These are phyloP conservation scores for Starmerella stellata DNA, from an alignment of 805 yeast genomes.

Conservation along the genomic window DNA sequence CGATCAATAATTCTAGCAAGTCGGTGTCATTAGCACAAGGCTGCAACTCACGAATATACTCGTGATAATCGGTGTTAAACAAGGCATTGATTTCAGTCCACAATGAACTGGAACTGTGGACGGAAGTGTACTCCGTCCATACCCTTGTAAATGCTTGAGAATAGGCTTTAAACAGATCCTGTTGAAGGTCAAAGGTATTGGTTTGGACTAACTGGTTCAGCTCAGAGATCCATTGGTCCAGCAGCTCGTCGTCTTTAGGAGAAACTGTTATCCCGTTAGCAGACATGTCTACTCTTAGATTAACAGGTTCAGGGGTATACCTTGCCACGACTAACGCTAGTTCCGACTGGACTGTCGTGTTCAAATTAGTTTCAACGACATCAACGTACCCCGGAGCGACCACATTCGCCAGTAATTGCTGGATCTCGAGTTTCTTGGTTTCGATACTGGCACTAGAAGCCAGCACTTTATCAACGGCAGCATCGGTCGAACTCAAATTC, in stretches of 20 bases:
- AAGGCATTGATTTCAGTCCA: neutral
- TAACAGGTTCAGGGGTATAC: neutral
- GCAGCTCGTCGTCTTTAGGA: neutral
- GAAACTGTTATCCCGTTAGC: neutral
- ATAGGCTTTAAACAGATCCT: conserved; percentile 12
- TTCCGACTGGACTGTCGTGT: neutral
- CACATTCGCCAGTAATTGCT: neutral
- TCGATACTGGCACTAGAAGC: neutral
- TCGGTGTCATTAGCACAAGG: neutral
- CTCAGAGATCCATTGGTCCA: conserved; percentile 2
- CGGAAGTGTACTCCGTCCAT: neutral
- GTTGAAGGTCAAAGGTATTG: neutral
- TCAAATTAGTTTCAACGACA: neutral
- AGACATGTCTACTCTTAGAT: conserved; percentile 1
- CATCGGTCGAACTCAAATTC: conserved; percentile 3
- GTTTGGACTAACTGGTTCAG: conserved; percentile 1
- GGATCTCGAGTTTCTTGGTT: neutral
- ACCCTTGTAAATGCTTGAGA: neutral
- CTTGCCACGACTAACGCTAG: neutral
- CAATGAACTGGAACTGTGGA: neutral
- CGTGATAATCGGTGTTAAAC: neutral
- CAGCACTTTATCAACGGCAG: neutral
- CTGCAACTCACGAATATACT: neutral
- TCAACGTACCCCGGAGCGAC: neutral
- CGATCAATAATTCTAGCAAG: neutral